These are phyloP conservation scores for Amaranthus palmeri DNA, from an alignment of 148 eudicot species.

Conservation along the genomic window DNA sequence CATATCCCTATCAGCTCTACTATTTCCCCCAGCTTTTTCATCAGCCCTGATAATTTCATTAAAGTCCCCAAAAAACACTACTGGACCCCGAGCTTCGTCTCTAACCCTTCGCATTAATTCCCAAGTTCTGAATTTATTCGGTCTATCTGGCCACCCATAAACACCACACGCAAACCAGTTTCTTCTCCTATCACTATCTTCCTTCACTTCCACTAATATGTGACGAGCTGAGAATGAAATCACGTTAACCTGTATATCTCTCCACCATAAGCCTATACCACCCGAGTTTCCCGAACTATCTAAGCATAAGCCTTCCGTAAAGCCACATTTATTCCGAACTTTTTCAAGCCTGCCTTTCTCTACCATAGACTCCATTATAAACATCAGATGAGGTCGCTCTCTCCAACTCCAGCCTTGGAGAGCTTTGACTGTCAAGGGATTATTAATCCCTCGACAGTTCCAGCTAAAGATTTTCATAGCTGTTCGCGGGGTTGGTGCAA, in stretches of 20 bases:
- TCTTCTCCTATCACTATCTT: too few relatives aligned
- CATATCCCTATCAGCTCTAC: neutral
- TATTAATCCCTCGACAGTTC: neutral
- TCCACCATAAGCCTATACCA: neutral
- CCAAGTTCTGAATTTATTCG: too few relatives aligned
- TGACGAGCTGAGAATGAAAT: neutral
- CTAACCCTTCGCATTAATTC: too few relatives aligned
- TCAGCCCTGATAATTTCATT: neutral
- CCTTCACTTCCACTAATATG: neutral
- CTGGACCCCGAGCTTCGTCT: too few relatives aligned
- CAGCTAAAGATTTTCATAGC: neutral
- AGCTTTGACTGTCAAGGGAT: neutral
- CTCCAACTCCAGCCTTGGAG: neutral
- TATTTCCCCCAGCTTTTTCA: neutral
- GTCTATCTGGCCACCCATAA: too few relatives aligned
- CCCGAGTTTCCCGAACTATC: neutral
- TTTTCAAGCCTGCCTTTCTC: neutral
- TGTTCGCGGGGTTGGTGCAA: neutral
- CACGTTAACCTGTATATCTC: neutral
- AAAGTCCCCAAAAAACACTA: too few relatives aligned
- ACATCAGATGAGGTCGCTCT: neutral
- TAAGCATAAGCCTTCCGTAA: neutral
- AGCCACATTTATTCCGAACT: neutral
- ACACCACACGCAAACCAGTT: too few relatives aligned
- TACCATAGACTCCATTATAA: neutral